Evolutionary conservation across 2,329 filamentous ascomycete genomes (phyloP), one percentile per base, ranked within the genome.

Genomic region (Helicocarpus griseus): DNA sequence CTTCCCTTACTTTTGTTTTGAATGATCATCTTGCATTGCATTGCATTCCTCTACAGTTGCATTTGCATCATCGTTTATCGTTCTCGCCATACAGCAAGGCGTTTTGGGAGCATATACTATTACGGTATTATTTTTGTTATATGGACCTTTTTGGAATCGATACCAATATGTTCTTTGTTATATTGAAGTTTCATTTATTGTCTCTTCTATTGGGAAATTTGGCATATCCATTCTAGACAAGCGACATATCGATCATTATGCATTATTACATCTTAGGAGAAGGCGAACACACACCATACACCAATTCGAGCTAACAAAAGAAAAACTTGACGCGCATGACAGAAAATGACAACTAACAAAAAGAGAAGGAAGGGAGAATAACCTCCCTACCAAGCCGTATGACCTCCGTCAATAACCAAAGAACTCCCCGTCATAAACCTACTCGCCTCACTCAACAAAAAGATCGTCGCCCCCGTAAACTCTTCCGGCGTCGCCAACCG

Each of bases 341-440:
- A 2, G 24, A 33, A 29, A 45, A 8, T 31, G 24, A 5, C 6
- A 17, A 28, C 26, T 17, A 8, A 17, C 14, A 22, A 24, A 21
- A 13, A 9, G 6, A 22, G n/a, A 22, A 24, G 14, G 4, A 14
- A 41, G 24, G 5, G 14, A 26, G 39, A 22, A 24, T 26, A 11
- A 4, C 19, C 41, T 21, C 13, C n/a, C 60, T 57, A 71, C 69
- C 67, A 72, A 13, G 71, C 70, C 29, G 69, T 72, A 62, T 89
- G 84, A 0, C 85, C 85, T 5, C 85, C 85, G 61, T 88, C 85
- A 46, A 88, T 82, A 36, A 83, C 71, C 63, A 88, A 63, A 57
- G 86, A 83, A 29, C 78, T 76, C 0, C 81, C 82, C 0, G 83
- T 86, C 81, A 86, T 85, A 62, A 83, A 86, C 53, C 78, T 78